Evolutionary conservation across 495 filamentous ascomycete species (phyloP).

Genomic region (Talaromyces thailandensis): DNA sequence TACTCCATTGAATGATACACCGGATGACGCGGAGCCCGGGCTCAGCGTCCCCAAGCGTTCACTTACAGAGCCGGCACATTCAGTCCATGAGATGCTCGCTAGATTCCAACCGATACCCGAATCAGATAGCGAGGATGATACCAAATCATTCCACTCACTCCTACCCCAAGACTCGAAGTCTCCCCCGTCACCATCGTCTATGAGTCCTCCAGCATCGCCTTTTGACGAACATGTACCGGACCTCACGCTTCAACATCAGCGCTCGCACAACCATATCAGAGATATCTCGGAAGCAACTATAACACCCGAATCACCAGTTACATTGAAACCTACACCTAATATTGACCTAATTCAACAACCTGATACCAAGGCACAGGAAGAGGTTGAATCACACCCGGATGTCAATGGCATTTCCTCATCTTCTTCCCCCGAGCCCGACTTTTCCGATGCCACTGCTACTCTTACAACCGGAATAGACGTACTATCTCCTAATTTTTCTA

Average conservation of each 20-base stretch:
- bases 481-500: neutral
- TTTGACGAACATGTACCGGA: constrained; percentile 12
- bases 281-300: constrained; percentile 34
- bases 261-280: constrained; percentile 16
- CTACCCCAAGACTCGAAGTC: constrained; percentile 38
- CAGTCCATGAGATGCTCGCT: constrained; percentile 33
- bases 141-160: constrained; percentile 55
- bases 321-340: neutral
- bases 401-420: neutral
- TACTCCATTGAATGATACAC: constrained; percentile 10
- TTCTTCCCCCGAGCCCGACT: neutral
- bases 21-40: constrained; percentile 6
- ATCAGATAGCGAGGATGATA: constrained; percentile 23
- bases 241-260: constrained; percentile 1
- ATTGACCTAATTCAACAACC: neutral
- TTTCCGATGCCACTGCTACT: neutral
- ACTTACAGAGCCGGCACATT: constrained; percentile 32
- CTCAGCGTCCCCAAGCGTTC: constrained; percentile 12
- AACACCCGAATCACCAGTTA: constrained; percentile 19
- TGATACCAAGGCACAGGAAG: neutral
- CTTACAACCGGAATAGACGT: neutral
- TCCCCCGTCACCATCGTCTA: constrained; percentile 38
- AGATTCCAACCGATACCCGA: constrained; percentile 32
- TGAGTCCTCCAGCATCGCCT: constrained; percentile 29
- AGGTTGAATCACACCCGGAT: neutral